Evolutionary conservation across 129 eudicot species (phyloP).

Genomic region (Sambucus nigra): DNA sequence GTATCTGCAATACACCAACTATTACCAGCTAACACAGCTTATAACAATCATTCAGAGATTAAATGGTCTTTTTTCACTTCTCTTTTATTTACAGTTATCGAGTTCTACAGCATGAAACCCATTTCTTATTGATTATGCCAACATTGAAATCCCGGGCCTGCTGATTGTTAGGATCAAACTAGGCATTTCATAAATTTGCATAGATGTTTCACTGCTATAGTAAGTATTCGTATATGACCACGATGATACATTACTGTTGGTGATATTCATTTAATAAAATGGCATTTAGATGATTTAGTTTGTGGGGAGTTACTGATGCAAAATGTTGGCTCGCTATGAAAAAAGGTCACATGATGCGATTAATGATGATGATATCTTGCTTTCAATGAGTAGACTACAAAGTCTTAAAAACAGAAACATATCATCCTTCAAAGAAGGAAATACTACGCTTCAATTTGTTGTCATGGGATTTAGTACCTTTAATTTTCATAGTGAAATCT

Average conservation of each 20-base stretch:
- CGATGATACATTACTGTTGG: no score
- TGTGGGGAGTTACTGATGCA: no score
- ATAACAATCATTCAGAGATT: not conserved
- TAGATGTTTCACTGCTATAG: no score
- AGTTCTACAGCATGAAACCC: not conserved
- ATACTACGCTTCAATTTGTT: no score
- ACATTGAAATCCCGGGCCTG: not conserved
- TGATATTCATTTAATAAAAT: no score
- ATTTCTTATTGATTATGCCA: not conserved
- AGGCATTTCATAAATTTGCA: not conserved
- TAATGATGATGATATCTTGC: not conserved
- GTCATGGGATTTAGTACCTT: no score
- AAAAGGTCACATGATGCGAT: no score
- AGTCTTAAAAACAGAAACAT: not conserved
- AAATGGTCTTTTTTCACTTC: not conserved
- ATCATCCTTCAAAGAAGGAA: not conserved
- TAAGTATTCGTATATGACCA: no score
- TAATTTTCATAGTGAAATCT: no score
- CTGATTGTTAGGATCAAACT: not conserved
- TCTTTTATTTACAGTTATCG: not conserved
- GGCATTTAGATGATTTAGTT: no score
- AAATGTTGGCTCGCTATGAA: no score
- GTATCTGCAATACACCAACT: constrained; percentile 34
- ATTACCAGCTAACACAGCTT: constrained; percentile 9
- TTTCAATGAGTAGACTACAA: no score